A percentile compares a stretch with the other conserved stretches of the same genome.
Conservation (phyloP, 2,329 filamentous ascomycete species). For the Curvularia verruculosa region DNA sequence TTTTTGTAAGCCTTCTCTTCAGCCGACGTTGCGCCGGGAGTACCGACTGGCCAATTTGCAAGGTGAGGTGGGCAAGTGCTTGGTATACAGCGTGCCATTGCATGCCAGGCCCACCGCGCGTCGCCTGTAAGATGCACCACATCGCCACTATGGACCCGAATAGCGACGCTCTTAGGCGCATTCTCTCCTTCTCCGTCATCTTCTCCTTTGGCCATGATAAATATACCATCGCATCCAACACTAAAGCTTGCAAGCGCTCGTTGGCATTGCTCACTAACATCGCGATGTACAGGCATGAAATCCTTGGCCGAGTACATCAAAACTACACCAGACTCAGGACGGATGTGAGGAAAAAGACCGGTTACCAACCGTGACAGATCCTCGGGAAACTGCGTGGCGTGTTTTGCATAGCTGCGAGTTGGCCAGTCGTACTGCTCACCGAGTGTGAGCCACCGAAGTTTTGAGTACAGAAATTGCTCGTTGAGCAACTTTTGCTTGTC, state of each 20-base stretch:
- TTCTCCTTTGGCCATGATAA: constrained; percentile 69
- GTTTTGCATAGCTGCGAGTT: constrained; percentile 76
- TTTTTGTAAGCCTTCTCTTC: constrained; percentile 47
- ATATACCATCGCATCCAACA: constrained; percentile 87
- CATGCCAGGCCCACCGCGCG: constrained; percentile 92
- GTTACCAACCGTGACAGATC: constrained; percentile 75
- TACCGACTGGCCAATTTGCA: constrained; percentile 70
- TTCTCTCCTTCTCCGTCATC: constrained; percentile 40
- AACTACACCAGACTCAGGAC: constrained; percentile 87
- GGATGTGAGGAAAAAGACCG: constrained; percentile 77
- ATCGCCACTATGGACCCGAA: constrained; percentile 77
- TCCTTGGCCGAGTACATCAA: constrained; percentile 92
- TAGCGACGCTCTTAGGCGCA: constrained; percentile 41
- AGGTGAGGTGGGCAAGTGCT: constrained; percentile 79
- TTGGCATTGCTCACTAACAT: constrained; percentile 88
- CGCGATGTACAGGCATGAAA: constrained; percentile 89
- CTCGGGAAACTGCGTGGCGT: constrained; percentile 73
- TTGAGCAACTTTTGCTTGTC: constrained; percentile 74
- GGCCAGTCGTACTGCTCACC: constrained; percentile 98
- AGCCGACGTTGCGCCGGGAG: constrained; percentile 36
- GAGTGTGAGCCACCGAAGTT: constrained; percentile 91
- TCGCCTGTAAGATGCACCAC: constrained; percentile 85
- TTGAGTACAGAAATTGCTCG: constrained; percentile 75
- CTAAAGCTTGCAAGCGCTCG: constrained; percentile 84
- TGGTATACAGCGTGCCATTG: constrained; percentile 83